Evolutionary conservation across 2,329 filamentous ascomycete genomes (phyloP).

Genomic region (Capronia americana): DNA sequence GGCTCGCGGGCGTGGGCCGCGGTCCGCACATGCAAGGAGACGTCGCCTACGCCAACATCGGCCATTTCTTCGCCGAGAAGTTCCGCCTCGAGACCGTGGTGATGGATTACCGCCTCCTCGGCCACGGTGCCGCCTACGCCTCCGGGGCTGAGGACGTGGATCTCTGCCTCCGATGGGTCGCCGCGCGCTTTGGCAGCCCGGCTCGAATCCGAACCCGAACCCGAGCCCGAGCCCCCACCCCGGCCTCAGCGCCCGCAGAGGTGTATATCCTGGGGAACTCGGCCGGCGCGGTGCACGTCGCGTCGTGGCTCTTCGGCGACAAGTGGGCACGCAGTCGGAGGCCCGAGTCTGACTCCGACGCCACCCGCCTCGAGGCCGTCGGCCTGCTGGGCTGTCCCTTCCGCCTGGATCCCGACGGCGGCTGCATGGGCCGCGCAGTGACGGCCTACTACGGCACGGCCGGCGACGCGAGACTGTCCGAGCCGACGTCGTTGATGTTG

Average conservation of each 20-base stretch:
- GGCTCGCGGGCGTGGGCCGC: constrained; percentile 32
- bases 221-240: no score
- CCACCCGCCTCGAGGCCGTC: neutral
- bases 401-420: constrained; percentile 1
- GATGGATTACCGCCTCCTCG: constrained; percentile 49
- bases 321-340: neutral
- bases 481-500: constrained; percentile 3
- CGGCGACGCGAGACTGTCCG: neutral
- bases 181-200: neutral
- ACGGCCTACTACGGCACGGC: constrained; percentile 2
- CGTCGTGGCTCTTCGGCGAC: constrained; percentile 4
- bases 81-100: constrained; percentile 48
- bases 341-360: neutral
- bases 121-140: constrained; percentile 49
- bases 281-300: constrained; percentile 7
- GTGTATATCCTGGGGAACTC: neutral
- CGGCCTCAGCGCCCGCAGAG: neutral
- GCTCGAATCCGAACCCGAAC: no score
- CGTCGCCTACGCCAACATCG: constrained; percentile 45
- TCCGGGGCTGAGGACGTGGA: constrained; percentile 51
- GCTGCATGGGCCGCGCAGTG: neutral
- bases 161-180: constrained; percentile 47
- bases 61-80: constrained; percentile 47
- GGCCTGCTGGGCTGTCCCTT: constrained; percentile 7
- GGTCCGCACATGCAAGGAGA: constrained; percentile 38